These are phyloP conservation scores for Darksidea phi DNA, from an alignment of 495 filamentous ascomycete species.

Conservation along the genomic window DNA sequence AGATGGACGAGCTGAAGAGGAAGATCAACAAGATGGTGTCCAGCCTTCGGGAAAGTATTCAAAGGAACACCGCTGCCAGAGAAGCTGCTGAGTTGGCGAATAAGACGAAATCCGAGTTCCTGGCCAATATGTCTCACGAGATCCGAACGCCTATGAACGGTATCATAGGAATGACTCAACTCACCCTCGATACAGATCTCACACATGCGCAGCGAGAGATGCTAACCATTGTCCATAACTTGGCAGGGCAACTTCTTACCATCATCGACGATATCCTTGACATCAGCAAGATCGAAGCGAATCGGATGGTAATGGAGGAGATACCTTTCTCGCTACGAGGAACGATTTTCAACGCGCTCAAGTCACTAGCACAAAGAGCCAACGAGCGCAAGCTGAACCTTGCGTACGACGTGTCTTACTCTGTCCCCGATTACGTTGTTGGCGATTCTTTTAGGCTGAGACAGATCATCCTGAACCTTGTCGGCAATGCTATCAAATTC, in stretches of 20 bases:
- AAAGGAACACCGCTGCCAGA: constrained; percentile 93
- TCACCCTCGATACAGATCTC: constrained; percentile 93
- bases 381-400: constrained; percentile 94
- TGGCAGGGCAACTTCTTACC: constrained; percentile 94
- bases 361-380: constrained; percentile 94
- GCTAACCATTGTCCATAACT: constrained; percentile 97
- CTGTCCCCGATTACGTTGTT: constrained; percentile 93
- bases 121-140: constrained; percentile 99
- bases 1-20: constrained; percentile 98
- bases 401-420: constrained; percentile 90
- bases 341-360: constrained; percentile 96
- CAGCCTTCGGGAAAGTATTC: constrained; percentile 92
- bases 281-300: constrained; percentile 98
- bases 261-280: constrained; percentile 99
- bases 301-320: constrained; percentile 98
- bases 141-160: constrained; percentile 92
- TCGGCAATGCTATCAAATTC: constrained; percentile 90
- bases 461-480: constrained; percentile 86
- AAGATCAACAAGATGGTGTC: constrained; percentile 99
- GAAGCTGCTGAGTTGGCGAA: constrained; percentile 97
- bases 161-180: constrained; percentile 93
- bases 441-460: constrained; percentile 95
- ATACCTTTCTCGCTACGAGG: constrained; percentile 94
- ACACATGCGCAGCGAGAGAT: constrained; percentile 96
- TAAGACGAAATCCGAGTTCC: constrained; percentile 97